Conservation (phyloP, 2,329 filamentous ascomycete species). For the Penicillium sp. region DNA sequence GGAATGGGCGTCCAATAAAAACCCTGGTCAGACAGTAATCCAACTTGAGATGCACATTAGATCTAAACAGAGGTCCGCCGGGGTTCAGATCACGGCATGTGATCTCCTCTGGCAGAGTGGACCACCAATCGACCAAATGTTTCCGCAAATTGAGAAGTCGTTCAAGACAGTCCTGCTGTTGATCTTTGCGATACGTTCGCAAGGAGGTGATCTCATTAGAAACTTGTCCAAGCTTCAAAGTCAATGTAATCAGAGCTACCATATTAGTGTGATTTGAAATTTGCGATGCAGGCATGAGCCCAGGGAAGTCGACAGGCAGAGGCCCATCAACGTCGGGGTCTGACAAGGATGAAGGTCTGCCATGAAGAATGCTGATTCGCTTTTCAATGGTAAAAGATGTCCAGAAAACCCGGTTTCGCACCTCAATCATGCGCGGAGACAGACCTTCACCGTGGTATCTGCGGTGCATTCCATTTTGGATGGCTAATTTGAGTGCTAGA, state of each 20-base stretch:
- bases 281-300: conserved; percentile 45
- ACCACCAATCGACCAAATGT: conserved; percentile 47
- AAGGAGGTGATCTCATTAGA: conserved; percentile 45
- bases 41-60: conserved; percentile 54
- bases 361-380: conserved; percentile 59
- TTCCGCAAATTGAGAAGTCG: conserved; percentile 42
- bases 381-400: conserved; percentile 60
- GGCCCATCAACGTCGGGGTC: conserved; percentile 58
- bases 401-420: conserved; percentile 60
- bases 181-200: conserved; percentile 40
- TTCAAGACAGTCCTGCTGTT: conserved; percentile 45
- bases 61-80: conserved; percentile 46
- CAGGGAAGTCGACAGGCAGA: conserved; percentile 51
- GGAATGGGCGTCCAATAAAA: conserved; percentile 57
- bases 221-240: conserved; percentile 42
- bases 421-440: conserved; percentile 53
- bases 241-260: conserved; percentile 50
- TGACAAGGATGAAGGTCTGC: conserved; percentile 57
- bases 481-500: conserved; percentile 58
- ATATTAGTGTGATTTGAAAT: conserved; percentile 51
- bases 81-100: conserved; percentile 47
- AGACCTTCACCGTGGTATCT: conserved; percentile 52
- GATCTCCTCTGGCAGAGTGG: conserved; percentile 39
- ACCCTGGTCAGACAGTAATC: conserved; percentile 58
- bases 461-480: conserved; percentile 63